Evolutionary conservation across 164 flowering plant genomes (phyloP), one percentile per base, ranked within the genome.

Genomic region (Malania oleifera): DNA sequence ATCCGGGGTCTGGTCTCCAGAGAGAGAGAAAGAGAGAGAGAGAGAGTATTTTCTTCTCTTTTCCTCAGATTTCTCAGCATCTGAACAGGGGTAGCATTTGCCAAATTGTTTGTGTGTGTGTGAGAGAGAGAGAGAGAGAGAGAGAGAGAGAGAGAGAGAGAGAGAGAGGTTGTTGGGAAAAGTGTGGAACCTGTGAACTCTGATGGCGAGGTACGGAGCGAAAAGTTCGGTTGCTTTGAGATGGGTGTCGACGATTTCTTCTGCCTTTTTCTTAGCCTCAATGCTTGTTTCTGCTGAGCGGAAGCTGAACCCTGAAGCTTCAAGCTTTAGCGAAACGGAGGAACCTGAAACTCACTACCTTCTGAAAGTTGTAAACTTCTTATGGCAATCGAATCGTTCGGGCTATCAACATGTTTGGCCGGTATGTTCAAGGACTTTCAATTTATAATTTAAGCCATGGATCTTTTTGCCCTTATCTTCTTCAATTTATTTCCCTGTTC

Each of bases 391-490:
- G 6, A 74, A 75, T 50, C 11, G 39, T 57, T 73, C 87, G 0
- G 83, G 83, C 20, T 90, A 93, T 70, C 79, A 82, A 0, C 98
- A 90, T 73, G 90, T 86, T 65, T 93, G 98, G 98, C 98, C 98
- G 54, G 98, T 93, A 73, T 80, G 79, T 66, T 15, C 1, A 45
- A 9, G 3, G 20, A 35, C 37, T 19, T 55, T 55, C 45, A 17
- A 10, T 31, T 10, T 19, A 18, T 2, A 7, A n/a, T 47, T 47
- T 19, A 9, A 47, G 26, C 13, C 41, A 5, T 1, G 7, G 18
- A 18, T 47, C n/a, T 14, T 19, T 44, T 14, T 19, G 5, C 2
- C 7, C 18, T 47, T 2, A 9, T 6, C 5, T 24, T 19, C 51
- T 19, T 47, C 23, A 19, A 47, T 47, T 19, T 47, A 47, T 8